A percentile compares a stretch with the other conserved stretches of the same genome.
Evolutionary conservation across 768 basidiomycete species (phyloP).

Genomic region (Gloeopeniophorella convolvens): DNA sequence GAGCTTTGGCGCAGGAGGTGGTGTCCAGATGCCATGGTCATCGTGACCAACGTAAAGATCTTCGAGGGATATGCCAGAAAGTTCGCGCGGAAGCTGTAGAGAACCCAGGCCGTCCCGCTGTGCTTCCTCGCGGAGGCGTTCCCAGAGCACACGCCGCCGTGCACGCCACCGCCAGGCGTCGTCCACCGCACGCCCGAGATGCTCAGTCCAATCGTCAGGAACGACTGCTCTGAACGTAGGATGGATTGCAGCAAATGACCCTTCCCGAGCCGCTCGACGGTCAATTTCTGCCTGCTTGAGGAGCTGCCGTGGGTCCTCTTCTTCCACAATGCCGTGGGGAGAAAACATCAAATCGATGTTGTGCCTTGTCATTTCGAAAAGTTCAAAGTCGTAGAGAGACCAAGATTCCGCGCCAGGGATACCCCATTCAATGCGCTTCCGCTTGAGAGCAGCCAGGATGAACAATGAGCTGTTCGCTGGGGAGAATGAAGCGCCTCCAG

Average conservation of each 20-base stretch:
- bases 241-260: not conserved
- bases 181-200: constrained; percentile 6
- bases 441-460: constrained; percentile 4
- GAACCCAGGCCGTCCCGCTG: constrained; percentile 12
- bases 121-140: constrained; percentile 15
- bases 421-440: constrained; percentile 13
- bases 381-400: constrained; percentile 17
- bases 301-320: constrained; percentile 14
- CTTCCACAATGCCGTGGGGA: constrained; percentile 7
- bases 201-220: constrained; percentile 17
- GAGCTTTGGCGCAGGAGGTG: constrained; percentile 15
- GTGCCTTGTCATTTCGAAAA: constrained; percentile 15
- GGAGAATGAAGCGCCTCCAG: not conserved
- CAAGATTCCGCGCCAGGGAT: constrained; percentile 14
- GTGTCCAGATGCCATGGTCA: constrained; percentile 1
- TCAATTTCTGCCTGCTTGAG: constrained; percentile 12
- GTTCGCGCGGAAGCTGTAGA: constrained; percentile 11
- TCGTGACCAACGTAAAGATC: constrained; percentile 3
- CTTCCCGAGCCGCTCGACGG: not conserved
- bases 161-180: constrained; percentile 17
- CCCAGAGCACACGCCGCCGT: constrained; percentile 20
- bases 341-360: constrained; percentile 18
- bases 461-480: not conserved
- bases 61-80: constrained; percentile 13
- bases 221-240: not conserved